Evolutionary conservation across 2,329 filamentous ascomycete species (phyloP), one percentile per base, ranked within the genome.

Genomic region (Aspergillus brunneoviolaceus): DNA sequence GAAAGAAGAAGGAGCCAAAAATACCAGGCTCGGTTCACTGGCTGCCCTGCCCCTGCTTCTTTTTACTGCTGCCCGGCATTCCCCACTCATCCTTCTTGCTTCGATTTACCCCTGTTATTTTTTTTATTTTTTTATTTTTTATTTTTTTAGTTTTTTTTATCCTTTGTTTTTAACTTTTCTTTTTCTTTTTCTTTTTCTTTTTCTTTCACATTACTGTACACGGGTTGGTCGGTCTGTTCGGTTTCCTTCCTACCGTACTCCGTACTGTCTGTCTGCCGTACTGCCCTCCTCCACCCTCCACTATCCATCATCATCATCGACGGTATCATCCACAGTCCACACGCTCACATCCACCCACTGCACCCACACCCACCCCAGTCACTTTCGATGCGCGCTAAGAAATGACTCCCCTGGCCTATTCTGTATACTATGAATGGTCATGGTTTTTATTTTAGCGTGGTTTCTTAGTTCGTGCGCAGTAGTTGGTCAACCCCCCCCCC

Each of bases 331-430:
- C 58, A 59, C 54, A 57, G 23, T 25, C 50, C 47, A 50, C 39
- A 16, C 23, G 23, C 49, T 23, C 23, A 27, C 53, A 58, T 55
- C 52, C 61, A 60, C 57, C 60, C 60, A 16, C 25, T 23, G 4
- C 27, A 60, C 52, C 47, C 42, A 25, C 63, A 25, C 58, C 57
- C 58, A 61, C 63, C 63, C 64, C 66, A 54, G 65, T 67, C 61
- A 25, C 53, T 63, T 61, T 65, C 57, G 60, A 60, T 57, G 53
- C 60, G 59, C 64, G 56, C 62, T 64, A 66, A 56, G 27, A 35
- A 60, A 35, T 57, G 56, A 52, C 62, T 56, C 63, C 63, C 63
- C 65, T 57, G 61, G 59, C 49, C 56, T 63, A 58, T 58, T 55
- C 54, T 58, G 57, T 63, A 58, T 62, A 47, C 57, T 61, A 49